Evolutionary conservation across 768 basidiomycete genomes (phyloP).

Genomic region (Termitomyces sp.): DNA sequence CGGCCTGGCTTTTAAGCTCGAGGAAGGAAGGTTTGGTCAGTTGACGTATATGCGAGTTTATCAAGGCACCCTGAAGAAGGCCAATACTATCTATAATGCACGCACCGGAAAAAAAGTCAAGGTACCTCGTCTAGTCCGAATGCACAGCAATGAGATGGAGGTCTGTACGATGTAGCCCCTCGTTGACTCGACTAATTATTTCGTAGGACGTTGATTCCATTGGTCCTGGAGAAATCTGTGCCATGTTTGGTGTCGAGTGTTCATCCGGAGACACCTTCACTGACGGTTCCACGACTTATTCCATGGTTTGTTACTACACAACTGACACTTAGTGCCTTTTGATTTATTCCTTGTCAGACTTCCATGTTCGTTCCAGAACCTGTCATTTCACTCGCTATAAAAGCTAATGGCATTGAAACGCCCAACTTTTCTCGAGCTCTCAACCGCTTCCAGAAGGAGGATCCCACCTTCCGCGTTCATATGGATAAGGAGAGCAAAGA

Average conservation of each 20-base stretch:
- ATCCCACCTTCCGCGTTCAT: constrained; percentile 98
- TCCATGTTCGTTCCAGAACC: constrained; percentile 99
- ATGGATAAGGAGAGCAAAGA: constrained; percentile 93
- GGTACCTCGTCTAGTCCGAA: constrained; percentile 90
- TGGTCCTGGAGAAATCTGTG: constrained; percentile 98
- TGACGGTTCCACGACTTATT: constrained; percentile 81
- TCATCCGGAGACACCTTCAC: constrained; percentile 98
- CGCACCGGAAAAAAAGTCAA: constrained; percentile 96
- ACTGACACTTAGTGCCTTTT: neutral
- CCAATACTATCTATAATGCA: constrained; percentile 83
- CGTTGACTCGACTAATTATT: neutral
- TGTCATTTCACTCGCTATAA: constrained; percentile 93
- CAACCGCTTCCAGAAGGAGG: constrained; percentile 97
- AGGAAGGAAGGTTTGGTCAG: constrained; percentile 96
- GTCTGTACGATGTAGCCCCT: constrained; percentile 31
- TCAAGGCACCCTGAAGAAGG: constrained; percentile 88
- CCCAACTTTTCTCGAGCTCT: constrained; percentile 97
- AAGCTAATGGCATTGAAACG: constrained; percentile 86
- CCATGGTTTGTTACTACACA: constrained; percentile 64
- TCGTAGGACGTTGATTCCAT: constrained; percentile 83
- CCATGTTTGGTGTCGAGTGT: constrained; percentile 98
- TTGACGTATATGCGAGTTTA: constrained; percentile 98
- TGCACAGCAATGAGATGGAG: constrained; percentile 99
- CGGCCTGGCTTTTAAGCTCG: constrained; percentile 95
- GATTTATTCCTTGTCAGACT: constrained; percentile 49